These are phyloP conservation scores for Phytophthora citricola DNA, from an alignment of 352 stramenopile genomes.

Conservation along the genomic window DNA sequence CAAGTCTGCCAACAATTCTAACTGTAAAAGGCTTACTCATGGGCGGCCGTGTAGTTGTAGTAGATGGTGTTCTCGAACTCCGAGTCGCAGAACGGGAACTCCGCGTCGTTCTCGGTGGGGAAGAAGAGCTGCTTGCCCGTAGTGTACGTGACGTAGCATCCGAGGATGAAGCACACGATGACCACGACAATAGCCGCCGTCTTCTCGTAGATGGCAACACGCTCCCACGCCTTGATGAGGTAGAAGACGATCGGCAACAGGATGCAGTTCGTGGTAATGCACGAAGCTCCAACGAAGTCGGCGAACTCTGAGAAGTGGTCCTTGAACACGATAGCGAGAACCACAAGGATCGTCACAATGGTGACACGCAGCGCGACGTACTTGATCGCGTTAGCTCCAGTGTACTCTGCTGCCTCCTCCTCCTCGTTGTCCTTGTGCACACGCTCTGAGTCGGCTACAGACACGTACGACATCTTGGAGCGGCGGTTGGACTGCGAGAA, in stretches of 20 bases:
- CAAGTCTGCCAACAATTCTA: slow-evolving; percentile 8
- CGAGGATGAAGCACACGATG: slow-evolving; percentile 38
- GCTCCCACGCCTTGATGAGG: slow-evolving; percentile 66
- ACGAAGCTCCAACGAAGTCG: slow-evolving; percentile 68
- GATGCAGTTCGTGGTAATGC: slow-evolving; percentile 67
- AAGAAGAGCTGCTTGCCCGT: slow-evolving; percentile 51
- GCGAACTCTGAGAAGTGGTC: slow-evolving; percentile 67
- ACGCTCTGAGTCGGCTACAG: slow-evolving; percentile 47
- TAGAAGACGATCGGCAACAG: slow-evolving; percentile 72
- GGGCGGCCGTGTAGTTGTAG: slow-evolving; percentile 49
- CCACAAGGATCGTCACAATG: slow-evolving; percentile 47
- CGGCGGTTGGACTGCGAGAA: slow-evolving; percentile 16
- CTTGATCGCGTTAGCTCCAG: slow-evolving; percentile 36
- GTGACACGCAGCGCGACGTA: slow-evolving; percentile 37
- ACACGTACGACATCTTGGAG: slow-evolving; percentile 59
- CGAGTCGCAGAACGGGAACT: slow-evolving; percentile 59
- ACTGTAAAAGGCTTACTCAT: slow-evolving; percentile 12
- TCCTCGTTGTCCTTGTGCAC: slow-evolving; percentile 42
- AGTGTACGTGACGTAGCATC: slow-evolving; percentile 51
- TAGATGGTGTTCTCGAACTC: slow-evolving; percentile 57
- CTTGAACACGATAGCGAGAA: slow-evolving; percentile 51
- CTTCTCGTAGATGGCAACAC: slow-evolving; percentile 45
- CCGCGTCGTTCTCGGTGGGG: slow-evolving; percentile 31
- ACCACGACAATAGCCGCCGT: slow-evolving; percentile 29
- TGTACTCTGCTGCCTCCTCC: slow-evolving; percentile 43